Conservation (phyloP, 2,329 filamentous ascomycete genomes). For the Cladosporium sp. region DNA sequence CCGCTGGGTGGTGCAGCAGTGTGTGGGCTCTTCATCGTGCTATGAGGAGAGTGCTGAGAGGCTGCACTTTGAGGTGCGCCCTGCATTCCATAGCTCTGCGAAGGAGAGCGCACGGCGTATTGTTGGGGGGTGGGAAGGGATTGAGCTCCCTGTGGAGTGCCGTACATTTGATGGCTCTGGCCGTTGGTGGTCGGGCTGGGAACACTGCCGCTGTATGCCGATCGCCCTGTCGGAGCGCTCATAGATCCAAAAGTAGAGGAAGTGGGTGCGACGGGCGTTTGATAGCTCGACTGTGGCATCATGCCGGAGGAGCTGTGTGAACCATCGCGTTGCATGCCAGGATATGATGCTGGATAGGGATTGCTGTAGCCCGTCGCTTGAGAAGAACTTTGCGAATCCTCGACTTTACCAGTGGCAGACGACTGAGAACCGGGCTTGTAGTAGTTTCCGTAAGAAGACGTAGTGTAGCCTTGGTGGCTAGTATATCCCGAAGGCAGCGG, state of each 20-base stretch:
- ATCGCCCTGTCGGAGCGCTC: conserved; percentile 18
- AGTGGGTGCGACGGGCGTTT: conserved; percentile 22
- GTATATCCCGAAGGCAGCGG: conserved; percentile 17
- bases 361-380: conserved; percentile 25
- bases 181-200: conserved; percentile 19
- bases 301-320: conserved; percentile 21
- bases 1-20: conserved; percentile 12
- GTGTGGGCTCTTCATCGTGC: conserved; percentile 25
- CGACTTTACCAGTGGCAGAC: conserved; percentile 21
- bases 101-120: conserved; percentile 29
- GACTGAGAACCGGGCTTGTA: conserved; percentile 25
- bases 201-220: conserved; percentile 24
- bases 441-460: conserved; percentile 24
- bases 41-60: conserved; percentile 25
- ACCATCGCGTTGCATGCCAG: conserved; percentile 23
- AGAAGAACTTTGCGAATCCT: conserved; percentile 15
- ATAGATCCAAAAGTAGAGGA: conserved; percentile 24
- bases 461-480: conserved; percentile 21
- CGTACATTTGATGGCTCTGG: conserved; percentile 24
- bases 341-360: conserved; percentile 25
- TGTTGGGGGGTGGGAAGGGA: conserved; percentile 20
- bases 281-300: conserved; percentile 26
- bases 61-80: conserved; percentile 26
- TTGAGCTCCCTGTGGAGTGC: conserved; percentile 15
- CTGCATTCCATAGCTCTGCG: conserved; percentile 25